phyloP scores from a whole-genome alignment of 352 stramenopile genomes.

The Salisapilia sapeloensis region DNA sequence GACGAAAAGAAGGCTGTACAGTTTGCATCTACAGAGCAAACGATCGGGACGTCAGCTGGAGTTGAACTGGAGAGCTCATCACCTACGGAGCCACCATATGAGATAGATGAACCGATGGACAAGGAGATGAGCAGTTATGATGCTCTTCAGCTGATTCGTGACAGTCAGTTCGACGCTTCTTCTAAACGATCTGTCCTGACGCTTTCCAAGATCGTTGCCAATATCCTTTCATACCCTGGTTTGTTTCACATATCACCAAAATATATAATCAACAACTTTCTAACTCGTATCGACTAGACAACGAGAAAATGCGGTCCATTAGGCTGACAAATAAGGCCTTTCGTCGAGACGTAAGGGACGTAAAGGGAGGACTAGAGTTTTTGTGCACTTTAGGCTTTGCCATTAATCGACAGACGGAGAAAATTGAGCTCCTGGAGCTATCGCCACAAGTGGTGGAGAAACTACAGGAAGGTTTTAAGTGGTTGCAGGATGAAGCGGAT shows the following conservation, averaged over 20 bases:
- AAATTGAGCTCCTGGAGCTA: slow-evolving; percentile 19
- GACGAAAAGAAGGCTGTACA: neutral
- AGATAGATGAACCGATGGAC: neutral
- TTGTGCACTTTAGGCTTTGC: slow-evolving; percentile 45
- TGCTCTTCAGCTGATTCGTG: slow-evolving; percentile 47
- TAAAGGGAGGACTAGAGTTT: slow-evolving; percentile 59
- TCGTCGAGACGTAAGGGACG: slow-evolving; percentile 36
- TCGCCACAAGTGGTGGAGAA: slow-evolving; percentile 7
- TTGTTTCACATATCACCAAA: slow-evolving; percentile 1
- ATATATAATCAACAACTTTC: neutral
- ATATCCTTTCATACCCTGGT: slow-evolving; percentile 71
- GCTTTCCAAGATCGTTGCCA: slow-evolving; percentile 77
- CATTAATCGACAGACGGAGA: slow-evolving; percentile 24
- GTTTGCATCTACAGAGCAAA: neutral
- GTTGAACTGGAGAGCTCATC: neutral
- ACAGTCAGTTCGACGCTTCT: slow-evolving; percentile 61
- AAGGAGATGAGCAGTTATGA: slow-evolving; percentile 30
- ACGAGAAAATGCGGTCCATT: slow-evolving; percentile 72
- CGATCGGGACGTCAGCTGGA: neutral
- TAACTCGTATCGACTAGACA: slow-evolving; percentile 17
- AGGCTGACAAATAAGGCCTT: slow-evolving; percentile 63
- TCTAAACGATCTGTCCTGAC: slow-evolving; percentile 38
- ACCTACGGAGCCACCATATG: neutral
- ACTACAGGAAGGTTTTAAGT: slow-evolving; percentile 20
- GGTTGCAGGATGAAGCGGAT: slow-evolving; percentile 61